Conservation (phyloP, 768 basidiomycete species). For the Zangia roseola region DNA sequence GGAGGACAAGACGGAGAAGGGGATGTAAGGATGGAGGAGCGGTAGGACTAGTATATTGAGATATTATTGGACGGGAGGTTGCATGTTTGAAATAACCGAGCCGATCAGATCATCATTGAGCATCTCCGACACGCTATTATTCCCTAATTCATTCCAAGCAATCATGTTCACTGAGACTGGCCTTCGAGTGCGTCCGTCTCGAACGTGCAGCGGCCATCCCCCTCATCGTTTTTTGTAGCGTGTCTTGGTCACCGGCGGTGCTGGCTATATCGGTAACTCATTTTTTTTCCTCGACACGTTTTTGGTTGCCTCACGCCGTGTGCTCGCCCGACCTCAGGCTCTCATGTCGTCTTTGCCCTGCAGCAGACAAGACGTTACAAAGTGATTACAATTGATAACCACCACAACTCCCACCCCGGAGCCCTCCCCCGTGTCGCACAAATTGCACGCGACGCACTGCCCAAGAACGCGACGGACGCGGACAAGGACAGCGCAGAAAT, state of each 20-base stretch:
- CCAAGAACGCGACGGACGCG: constrained; percentile 57
- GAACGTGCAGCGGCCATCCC: not conserved
- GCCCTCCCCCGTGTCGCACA: constrained; percentile 76
- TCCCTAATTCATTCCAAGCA: not conserved
- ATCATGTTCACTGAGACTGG: constrained; percentile 31
- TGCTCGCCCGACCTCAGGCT: constrained; percentile 54
- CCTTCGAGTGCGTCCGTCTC: constrained; percentile 46
- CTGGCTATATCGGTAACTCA: constrained; percentile 80
- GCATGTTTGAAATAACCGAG: constrained; percentile 8
- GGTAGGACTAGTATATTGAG: constrained; percentile 8
- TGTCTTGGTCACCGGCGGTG: constrained; percentile 75
- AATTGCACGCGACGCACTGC: constrained; percentile 74
- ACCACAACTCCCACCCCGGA: constrained; percentile 83
- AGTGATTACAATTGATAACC: constrained; percentile 93
- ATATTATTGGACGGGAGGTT: too few species aligned
- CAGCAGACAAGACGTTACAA: constrained; percentile 87
- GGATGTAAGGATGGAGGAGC: constrained; percentile 53
- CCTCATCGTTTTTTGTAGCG: constrained; percentile 38
- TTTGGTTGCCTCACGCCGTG: constrained; percentile 2
- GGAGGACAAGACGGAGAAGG: constrained; percentile 35
- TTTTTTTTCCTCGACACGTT: not conserved
- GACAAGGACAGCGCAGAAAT: constrained; percentile 75
- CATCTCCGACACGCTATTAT: too few species aligned
- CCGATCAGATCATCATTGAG: constrained; percentile 1
- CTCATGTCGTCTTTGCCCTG: constrained; percentile 86